Evolutionary conservation across 2,329 filamentous ascomycete genomes (phyloP).

Genomic region (Hymenoscyphus albidus): DNA sequence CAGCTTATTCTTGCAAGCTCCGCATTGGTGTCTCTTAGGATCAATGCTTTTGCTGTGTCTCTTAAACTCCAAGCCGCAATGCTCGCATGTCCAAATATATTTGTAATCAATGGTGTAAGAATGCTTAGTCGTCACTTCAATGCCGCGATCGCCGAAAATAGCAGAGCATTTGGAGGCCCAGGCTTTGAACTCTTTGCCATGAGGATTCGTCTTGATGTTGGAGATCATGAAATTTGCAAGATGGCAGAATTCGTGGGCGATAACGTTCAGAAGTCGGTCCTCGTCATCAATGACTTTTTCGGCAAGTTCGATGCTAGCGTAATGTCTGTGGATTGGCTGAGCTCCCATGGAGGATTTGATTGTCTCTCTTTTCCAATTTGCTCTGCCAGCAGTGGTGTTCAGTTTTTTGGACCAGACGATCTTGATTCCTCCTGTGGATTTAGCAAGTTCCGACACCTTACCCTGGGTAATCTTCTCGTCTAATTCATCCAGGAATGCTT

Average conservation of each 20-base stretch:
- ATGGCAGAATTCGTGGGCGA: conserved; percentile 98
- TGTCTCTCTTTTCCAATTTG: conserved; percentile 65
- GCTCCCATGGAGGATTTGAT: conserved; percentile 33
- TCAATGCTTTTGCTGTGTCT: conserved; percentile 86
- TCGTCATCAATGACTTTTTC: conserved; percentile 81
- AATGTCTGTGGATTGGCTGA: conserved; percentile 45
- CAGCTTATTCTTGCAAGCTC: conserved; percentile 66
- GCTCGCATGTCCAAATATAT: conserved; percentile 77
- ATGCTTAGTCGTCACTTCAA: conserved; percentile 86
- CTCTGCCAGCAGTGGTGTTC: conserved; percentile 73
- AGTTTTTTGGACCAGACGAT: conserved; percentile 75
- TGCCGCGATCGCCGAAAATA: conserved; percentile 57
- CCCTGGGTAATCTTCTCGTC: conserved; percentile 61
- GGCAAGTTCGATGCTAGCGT: conserved; percentile 80
- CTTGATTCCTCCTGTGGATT: conserved; percentile 64
- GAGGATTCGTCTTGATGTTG: conserved; percentile 69
- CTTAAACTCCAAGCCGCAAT: conserved; percentile 70
- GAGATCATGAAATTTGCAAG: conserved; percentile 87
- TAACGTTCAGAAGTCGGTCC: conserved; percentile 74
- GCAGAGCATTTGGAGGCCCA: conserved; percentile 59
- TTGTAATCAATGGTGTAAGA: conserved; percentile 87
- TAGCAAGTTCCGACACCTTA: conserved; percentile 54
- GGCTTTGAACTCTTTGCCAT: conserved; percentile 77
- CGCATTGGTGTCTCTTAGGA: conserved; percentile 66
- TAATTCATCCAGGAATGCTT: conserved; percentile 63